Evolutionary conservation across 2,329 filamentous ascomycete species (phyloP).

Genomic region (Sporothrix curviconia): DNA sequence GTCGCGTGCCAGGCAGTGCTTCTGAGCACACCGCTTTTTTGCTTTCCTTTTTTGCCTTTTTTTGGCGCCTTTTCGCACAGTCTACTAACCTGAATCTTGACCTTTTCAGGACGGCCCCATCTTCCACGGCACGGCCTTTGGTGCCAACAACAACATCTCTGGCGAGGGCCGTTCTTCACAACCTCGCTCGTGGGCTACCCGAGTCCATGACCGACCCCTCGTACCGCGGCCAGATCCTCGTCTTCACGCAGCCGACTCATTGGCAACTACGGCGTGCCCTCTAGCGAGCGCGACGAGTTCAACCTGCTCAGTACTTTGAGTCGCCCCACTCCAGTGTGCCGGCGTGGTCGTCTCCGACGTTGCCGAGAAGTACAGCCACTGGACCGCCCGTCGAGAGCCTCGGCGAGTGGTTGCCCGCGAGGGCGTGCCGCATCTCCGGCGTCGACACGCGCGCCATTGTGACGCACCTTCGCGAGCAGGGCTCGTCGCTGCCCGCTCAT

Average conservation of each 20-base stretch:
- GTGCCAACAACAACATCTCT: conserved; percentile 92
- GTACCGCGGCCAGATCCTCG: conserved; percentile 89
- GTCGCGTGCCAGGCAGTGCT: too few species aligned
- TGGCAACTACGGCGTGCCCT: conserved; percentile 97
- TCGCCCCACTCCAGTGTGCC: conserved; percentile 92
- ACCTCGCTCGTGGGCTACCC: conserved; percentile 94
- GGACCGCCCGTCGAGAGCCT: conserved; percentile 96
- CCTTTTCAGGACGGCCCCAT: conserved; percentile 74
- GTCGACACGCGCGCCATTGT: conserved; percentile 97
- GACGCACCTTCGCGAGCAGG: conserved; percentile 90
- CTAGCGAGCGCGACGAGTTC: conserved; percentile 73
- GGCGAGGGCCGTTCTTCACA: conserved; percentile 98
- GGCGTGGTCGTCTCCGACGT: conserved; percentile 95
- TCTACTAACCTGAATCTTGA: too few species aligned
- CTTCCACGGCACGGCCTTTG: conserved; percentile 94
- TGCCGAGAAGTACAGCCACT: conserved; percentile 91
- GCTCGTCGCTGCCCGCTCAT: conserved; percentile 86
- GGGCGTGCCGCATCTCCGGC: conserved; percentile 87
- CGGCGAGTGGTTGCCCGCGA: conserved; percentile 89
- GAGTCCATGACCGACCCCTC: conserved; percentile 88
- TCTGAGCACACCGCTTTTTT: too few species aligned
- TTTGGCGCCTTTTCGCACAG: too few species aligned
- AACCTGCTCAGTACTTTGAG: conserved; percentile 95
- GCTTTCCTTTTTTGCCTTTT: too few species aligned
- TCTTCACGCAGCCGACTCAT: conserved; percentile 97